phyloP scores from a whole-genome alignment of 2,329 filamentous ascomycete species.

The Mycocentrospora acerina region DNA sequence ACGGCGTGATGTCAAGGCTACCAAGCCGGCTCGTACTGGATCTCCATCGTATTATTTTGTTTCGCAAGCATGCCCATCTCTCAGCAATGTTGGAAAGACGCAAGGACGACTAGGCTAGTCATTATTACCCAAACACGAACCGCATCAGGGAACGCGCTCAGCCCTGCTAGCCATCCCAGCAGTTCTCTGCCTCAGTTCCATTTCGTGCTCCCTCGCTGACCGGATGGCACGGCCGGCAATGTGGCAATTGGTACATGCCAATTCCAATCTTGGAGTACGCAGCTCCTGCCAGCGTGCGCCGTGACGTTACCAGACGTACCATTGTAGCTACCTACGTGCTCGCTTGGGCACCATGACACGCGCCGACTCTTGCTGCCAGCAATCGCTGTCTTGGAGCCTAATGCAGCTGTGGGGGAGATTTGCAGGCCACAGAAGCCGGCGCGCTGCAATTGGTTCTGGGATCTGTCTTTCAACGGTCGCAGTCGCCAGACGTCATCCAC shows the following conservation, averaged over 20 bases:
- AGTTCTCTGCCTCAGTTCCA: too few relatives aligned
- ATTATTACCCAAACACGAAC: conserved; percentile 6
- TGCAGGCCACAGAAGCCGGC: background rate
- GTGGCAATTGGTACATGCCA: too few relatives aligned
- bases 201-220: background rate
- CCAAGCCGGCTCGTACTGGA: conserved; percentile 6
- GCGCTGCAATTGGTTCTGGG: conserved; percentile 9
- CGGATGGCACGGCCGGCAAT: background rate
- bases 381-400: conserved; percentile 10
- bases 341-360: conserved; percentile 7
- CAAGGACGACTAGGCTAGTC: conserved; percentile 7
- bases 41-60: conserved; percentile 10
- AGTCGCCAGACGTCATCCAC: too few relatives aligned
- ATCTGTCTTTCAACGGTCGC: conserved; percentile 10
- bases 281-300: too few relatives aligned
- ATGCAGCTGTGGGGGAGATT: conserved; percentile 9
- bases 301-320: background rate
- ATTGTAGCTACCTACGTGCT: conserved; percentile 1
- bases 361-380: background rate
- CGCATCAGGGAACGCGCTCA: conserved; percentile 6
- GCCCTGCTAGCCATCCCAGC: conserved; percentile 7
- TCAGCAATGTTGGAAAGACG: too few relatives aligned
- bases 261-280: too few relatives aligned
- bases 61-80: conserved; percentile 16
- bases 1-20: conserved; percentile 5